Percentiles rank a stretch among this genome's conserved stretches.
These are phyloP conservation scores for Flaveria brownii DNA, from an alignment of 129 eudicot species.

Conservation along the genomic window DNA sequence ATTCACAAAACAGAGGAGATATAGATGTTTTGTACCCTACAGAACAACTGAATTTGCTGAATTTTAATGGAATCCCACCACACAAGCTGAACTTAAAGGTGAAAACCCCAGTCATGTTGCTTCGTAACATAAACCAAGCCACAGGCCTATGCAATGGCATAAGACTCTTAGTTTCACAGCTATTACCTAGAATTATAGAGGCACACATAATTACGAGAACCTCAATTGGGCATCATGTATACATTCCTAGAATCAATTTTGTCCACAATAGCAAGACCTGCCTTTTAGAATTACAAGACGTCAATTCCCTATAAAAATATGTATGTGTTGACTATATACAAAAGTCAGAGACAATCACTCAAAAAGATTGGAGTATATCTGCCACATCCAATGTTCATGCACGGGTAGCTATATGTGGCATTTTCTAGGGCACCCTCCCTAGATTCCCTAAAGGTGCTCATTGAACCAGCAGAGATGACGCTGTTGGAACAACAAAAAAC, in stretches of 20 bases:
- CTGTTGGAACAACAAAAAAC: too few relatives aligned
- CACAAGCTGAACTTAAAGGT: background rate
- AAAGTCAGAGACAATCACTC: too few relatives aligned
- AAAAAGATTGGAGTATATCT: too few relatives aligned
- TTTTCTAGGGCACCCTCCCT: too few relatives aligned
- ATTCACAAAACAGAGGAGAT: background rate
- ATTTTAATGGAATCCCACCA: background rate
- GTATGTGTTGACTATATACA: too few relatives aligned
- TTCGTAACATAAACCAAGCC: background rate
- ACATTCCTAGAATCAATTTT: background rate
- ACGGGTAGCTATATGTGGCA: too few relatives aligned
- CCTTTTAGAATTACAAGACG: background rate
- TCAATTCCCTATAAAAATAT: too few relatives aligned
- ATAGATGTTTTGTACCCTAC: background rate
- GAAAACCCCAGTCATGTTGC: background rate
- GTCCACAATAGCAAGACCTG: background rate
- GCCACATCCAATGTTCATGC: too few relatives aligned
- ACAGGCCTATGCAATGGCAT: slow-evolving; percentile 4
- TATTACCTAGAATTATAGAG: background rate
- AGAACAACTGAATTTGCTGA: background rate
- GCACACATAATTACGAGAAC: background rate
- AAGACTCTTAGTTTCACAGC: background rate
- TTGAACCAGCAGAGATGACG: too few relatives aligned
- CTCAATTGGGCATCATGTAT: background rate
- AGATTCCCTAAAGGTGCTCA: too few relatives aligned